Conservation (phyloP, 1,139 yeast species). For the Yamadazyma sp. region DNA sequence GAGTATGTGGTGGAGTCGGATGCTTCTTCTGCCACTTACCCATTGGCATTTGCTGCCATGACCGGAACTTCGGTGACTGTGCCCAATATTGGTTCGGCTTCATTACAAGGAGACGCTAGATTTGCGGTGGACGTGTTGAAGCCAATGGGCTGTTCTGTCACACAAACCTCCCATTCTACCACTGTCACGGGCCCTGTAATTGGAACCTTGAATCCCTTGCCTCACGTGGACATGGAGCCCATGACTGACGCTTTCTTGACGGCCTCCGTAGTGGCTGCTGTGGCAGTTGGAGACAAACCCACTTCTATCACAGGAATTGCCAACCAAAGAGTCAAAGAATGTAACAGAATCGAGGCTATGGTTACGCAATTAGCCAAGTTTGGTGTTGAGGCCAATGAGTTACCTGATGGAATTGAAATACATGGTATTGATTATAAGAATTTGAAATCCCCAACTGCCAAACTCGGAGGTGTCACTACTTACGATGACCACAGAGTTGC, state of each 20-base stretch:
- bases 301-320: slow-evolving; percentile 95
- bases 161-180: slow-evolving; percentile 79
- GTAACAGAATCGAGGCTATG: slow-evolving; percentile 96
- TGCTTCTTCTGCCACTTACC: slow-evolving; percentile 98
- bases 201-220: slow-evolving; percentile 67
- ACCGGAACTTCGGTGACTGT: slow-evolving; percentile 91
- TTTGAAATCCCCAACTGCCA: slow-evolving; percentile 50
- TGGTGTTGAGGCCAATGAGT: slow-evolving; percentile 82
- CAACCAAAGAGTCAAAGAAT: slow-evolving; percentile 95
- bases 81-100: slow-evolving; percentile 90
- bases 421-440: slow-evolving; percentile 57
- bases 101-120: slow-evolving; percentile 96
- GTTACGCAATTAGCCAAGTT: slow-evolving; percentile 81
- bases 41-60: slow-evolving; percentile 96
- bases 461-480: slow-evolving; percentile 59
- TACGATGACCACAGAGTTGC: slow-evolving; percentile 99
- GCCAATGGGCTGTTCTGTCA: slow-evolving; percentile 94
- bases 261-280: slow-evolving; percentile 95
- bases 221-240: slow-evolving; percentile 94
- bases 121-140: slow-evolving; percentile 89
- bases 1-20: slow-evolving; percentile 93
- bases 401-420: slow-evolving; percentile 89
- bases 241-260: slow-evolving; percentile 99
- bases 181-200: slow-evolving; percentile 87
- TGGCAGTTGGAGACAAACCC: slow-evolving; percentile 57